Percentiles rank a stretch among this genome's conserved stretches.
Evolutionary conservation across 148 eudicot species (phyloP).

Genomic region (Cornus controversa): DNA sequence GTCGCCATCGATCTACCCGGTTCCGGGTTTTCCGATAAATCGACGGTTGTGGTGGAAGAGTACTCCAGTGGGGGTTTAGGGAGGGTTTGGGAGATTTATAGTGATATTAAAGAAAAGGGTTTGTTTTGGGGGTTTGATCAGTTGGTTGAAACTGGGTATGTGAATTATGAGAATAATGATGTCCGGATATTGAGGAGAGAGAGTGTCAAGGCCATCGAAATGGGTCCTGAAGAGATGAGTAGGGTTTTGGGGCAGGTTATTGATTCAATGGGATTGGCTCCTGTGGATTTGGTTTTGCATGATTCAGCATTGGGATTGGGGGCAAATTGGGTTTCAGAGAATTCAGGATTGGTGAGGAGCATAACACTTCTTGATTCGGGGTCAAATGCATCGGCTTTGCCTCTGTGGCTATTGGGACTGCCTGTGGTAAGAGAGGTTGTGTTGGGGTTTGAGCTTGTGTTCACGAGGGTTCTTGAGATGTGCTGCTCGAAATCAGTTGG

Average conservation of each 20-base stretch:
- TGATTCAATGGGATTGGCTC: slow-evolving; percentile 67
- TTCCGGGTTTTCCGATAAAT: slow-evolving; percentile 88
- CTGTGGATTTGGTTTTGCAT: slow-evolving; percentile 81
- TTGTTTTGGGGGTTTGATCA: slow-evolving; percentile 92
- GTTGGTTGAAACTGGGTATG: slow-evolving; percentile 75
- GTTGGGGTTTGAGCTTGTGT: slow-evolving; percentile 56
- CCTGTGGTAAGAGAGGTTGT: slow-evolving; percentile 64
- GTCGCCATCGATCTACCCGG: slow-evolving; percentile 84
- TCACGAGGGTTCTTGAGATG: slow-evolving; percentile 48
- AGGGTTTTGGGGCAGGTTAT: slow-evolving; percentile 76
- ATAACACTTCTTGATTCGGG: slow-evolving; percentile 58
- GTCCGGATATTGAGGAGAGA: slow-evolving; percentile 37
- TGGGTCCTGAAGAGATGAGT: slow-evolving; percentile 67
- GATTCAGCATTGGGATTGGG: slow-evolving; percentile 76
- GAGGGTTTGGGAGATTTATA: slow-evolving; percentile 54
- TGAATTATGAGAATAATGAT: slow-evolving; percentile 43
- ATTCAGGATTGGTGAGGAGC: slow-evolving; percentile 59
- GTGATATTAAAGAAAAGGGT: slow-evolving; percentile 82
- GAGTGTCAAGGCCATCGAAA: slow-evolving; percentile 46
- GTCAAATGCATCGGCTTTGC: slow-evolving; percentile 55
- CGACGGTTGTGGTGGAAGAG: slow-evolving; percentile 48
- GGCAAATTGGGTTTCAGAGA: slow-evolving; percentile 79
- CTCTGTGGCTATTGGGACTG: slow-evolving; percentile 57
- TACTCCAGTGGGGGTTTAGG: slow-evolving; percentile 42
- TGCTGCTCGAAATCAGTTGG: slow-evolving; percentile 51